Percentiles rank a stretch among this genome's conserved stretches.
Evolutionary conservation across 164 flowering plant genomes (phyloP).

Genomic region (Buxus sempervirens): DNA sequence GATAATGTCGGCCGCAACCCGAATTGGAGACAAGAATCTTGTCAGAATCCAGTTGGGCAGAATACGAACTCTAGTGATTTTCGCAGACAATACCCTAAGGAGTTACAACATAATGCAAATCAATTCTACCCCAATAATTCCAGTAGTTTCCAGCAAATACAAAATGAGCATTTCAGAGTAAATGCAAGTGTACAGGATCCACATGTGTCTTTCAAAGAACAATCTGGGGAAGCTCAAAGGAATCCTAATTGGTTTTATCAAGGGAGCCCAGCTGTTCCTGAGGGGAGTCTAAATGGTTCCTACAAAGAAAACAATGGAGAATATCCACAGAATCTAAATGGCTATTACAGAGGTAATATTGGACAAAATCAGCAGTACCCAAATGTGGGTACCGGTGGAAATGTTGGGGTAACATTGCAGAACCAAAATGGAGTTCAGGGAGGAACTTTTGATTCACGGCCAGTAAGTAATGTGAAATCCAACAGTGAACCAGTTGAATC

Average conservation of each 20-base stretch:
- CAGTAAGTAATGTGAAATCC: neutral
- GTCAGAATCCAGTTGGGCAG: constrained; percentile 14
- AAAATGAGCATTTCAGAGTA: neutral
- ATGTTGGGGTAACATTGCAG: constrained; percentile 10
- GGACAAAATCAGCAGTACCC: constrained; percentile 18
- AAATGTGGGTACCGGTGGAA: constrained; percentile 9
- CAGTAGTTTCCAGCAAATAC: constrained; percentile 3
- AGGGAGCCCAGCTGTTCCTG: neutral
- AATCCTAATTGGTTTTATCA: neutral
- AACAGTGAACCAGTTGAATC: constrained; percentile 20
- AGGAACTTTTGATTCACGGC: constrained; percentile 8
- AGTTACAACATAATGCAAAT: constrained; percentile 7
- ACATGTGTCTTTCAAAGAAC: constrained; percentile 1
- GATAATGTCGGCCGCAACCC: constrained; percentile 5
- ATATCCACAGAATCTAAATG: constrained; percentile 4
- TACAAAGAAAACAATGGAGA: neutral
- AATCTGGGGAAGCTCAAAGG: neutral
- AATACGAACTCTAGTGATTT: constrained; percentile 12
- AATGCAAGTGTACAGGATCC: neutral
- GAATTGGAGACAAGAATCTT: neutral
- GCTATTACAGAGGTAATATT: neutral
- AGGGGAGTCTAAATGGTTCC: constrained; percentile 2
- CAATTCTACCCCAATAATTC: constrained; percentile 3
- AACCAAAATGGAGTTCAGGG: constrained; percentile 7
- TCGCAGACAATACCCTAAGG: constrained; percentile 3